Evolutionary conservation across 1,284 basidiomycete genomes (phyloP).

Genomic region (Phylloporus sp.): DNA sequence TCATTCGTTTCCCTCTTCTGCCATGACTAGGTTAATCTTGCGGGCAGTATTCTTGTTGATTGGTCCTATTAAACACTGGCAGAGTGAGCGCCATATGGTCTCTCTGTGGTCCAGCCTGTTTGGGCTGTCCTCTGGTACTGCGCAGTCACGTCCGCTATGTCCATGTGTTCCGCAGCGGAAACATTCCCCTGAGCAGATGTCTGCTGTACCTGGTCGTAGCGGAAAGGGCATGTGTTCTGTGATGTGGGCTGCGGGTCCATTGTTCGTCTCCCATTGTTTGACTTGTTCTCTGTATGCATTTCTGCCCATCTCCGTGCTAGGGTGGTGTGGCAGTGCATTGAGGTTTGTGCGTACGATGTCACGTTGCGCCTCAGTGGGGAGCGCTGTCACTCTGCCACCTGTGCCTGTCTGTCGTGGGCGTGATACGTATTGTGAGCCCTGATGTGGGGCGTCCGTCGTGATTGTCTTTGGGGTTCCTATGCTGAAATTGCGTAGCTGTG

Average conservation of each 20-base stretch:
- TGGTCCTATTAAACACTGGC: no score
- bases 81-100: background rate
- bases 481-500: background rate
- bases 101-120: background rate
- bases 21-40: background rate
- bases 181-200: background rate
- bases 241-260: background rate
- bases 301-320: background rate
- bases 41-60: background rate
- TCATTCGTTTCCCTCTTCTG: background rate
- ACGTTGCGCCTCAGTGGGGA: no score
- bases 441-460: no score
- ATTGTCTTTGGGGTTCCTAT: no score
- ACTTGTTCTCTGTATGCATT: background rate
- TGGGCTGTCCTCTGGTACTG: background rate
- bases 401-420: no score
- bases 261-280: background rate
- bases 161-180: background rate
- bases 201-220: background rate
- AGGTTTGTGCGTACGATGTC: no score
- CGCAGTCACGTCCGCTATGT: background rate
- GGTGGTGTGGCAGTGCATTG: background rate
- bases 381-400: no score
- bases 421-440: no score
- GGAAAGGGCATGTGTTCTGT: background rate